A percentile compares a stretch with the other conserved stretches of the same genome.
These are phyloP conservation scores for Ogataea ganodermae DNA, from an alignment of 805 yeast genomes.

Conservation along the genomic window DNA sequence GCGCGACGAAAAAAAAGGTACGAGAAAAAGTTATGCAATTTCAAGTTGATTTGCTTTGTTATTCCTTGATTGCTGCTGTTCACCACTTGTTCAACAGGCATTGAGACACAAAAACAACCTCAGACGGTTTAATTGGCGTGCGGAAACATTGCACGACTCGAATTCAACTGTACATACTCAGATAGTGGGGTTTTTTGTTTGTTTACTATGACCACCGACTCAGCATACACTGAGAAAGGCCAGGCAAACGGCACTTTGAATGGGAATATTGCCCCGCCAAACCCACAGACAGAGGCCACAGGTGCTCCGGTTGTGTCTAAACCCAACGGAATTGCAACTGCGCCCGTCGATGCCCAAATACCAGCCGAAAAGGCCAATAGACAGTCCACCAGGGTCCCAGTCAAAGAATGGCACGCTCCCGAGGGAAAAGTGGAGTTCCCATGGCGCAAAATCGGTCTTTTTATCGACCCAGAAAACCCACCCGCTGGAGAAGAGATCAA, in stretches of 20 bases:
- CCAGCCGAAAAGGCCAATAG: neutral
- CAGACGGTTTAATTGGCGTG: neutral
- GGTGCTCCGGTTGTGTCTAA: neutral
- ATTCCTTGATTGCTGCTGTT: neutral
- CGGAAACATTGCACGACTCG: neutral
- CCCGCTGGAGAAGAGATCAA: constrained; percentile 22
- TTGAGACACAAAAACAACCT: neutral
- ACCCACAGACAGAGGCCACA: neutral
- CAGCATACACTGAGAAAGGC: neutral
- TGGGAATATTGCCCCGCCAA: neutral
- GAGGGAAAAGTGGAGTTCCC: constrained; percentile 30
- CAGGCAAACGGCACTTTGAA: neutral
- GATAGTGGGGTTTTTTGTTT: neutral
- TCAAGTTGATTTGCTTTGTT: constrained; percentile 6
- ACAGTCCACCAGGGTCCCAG: constrained; percentile 2
- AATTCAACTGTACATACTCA: neutral
- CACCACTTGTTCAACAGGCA: neutral
- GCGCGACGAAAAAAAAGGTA: constrained; percentile 2
- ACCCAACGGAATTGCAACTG: neutral
- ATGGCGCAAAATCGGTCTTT: constrained; percentile 39
- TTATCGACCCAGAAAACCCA: constrained; percentile 30
- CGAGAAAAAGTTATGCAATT: constrained; percentile 3
- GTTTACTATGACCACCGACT: constrained; percentile 1
- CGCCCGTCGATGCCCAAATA: neutral
- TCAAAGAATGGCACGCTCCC: constrained; percentile 14